Base-by-base conservation (phyloP, 2,329 filamentous ascomycete genomes). In the Cercospora berteroae region DNA sequence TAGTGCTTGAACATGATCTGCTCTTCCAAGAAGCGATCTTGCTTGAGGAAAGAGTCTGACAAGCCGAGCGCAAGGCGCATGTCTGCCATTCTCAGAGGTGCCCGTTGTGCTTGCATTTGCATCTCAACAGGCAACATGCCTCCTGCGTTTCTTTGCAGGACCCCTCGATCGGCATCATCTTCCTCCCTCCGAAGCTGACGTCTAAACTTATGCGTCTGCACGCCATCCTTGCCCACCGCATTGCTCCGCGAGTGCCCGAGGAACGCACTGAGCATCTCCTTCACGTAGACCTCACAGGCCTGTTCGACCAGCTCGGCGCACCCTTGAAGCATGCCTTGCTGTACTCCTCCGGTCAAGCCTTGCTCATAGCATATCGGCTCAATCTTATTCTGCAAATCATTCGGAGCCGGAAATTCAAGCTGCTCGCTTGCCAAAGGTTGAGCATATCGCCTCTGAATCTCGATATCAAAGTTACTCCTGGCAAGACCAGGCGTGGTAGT, bases 91-190 rank as follows among this genome's bases (percentile, higher is more conserved):
- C 89, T 89, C 1, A 97, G 80, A 0, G 91, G 88, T 5, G 88
- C 86, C 44, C 93, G 85, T 73, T 90, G 88, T 64, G 87, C 87
- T 16, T 90, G 89, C 63, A 90, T 89, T 76, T 91, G 93, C 3
- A 91, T 87, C 79, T 97, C 93, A 39, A 93, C 82, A 0, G 94
- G 94, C 5, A 97, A 81, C 29, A 96, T 80, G 1, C 93, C 93
- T 58, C 87, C 89, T 67, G 90, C 89, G 67, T 93, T 91, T 71
- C 92, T 86, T 18, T 86, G 83, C 1, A 96, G 78, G 73, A 94
- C 91, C 4, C 93, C 93, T n/a, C 88, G 84, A 48, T 88, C 85
- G 27, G 87, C 88, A 0, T 88, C 86, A 52, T 90, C 86, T 76
- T 97, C 93, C 78, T 97, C 94, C 57, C 84, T 83, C 64, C 88